Evolutionary conservation across 1,284 basidiomycete genomes (phyloP), one percentile per base, ranked within the genome.

Genomic region (Rhizoctonia solani): DNA sequence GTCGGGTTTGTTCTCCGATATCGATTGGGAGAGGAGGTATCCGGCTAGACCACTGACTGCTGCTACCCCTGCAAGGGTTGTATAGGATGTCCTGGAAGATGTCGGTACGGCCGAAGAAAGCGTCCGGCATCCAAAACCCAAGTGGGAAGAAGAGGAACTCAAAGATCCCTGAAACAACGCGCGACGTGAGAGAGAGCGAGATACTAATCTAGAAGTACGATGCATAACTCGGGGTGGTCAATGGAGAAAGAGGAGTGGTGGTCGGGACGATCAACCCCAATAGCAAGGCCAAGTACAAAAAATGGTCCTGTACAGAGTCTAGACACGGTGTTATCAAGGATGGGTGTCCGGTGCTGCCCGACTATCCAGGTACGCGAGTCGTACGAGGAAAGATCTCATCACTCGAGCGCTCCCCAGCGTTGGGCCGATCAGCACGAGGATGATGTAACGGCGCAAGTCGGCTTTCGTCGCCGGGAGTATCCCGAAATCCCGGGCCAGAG

Each of bases 351-450:
- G 23, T 16, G 42, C n/a, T 6, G 16, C 47, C 58, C 58, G 58
- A 63, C 19, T 3, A 41, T 21, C 32, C 39, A 52, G 58, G 46
- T 52, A 52, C 34, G 46, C 58, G 58, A 34, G 47, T 30, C 58
- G 44, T 50, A 21, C 34, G 37, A 23, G 8, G 58, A 47, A n/a
- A 25, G 23, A 9, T n/a, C 2, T 46, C 6, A 9, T 46, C 13
- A 9, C 44, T 46, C n/a, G 44, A 11, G 5, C 44, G 44, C n/a
- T n/a, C n/a, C n/a, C n/a, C n/a, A n/a, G n/a, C n/a, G 44, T 19
- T 21, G 8, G 44, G n/a, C 44, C 44, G 44, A 46, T 46, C 44
- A 46, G 44, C 44, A 46, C 44, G 44, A 9, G 44, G 44, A 9
- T 46, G 9, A 6, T 46, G 8, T 9, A 21, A 19, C 44, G 47